These are phyloP conservation scores for Aspergillus panamensis DNA, from an alignment of 495 filamentous ascomycete genomes.

Conservation along the genomic window DNA sequence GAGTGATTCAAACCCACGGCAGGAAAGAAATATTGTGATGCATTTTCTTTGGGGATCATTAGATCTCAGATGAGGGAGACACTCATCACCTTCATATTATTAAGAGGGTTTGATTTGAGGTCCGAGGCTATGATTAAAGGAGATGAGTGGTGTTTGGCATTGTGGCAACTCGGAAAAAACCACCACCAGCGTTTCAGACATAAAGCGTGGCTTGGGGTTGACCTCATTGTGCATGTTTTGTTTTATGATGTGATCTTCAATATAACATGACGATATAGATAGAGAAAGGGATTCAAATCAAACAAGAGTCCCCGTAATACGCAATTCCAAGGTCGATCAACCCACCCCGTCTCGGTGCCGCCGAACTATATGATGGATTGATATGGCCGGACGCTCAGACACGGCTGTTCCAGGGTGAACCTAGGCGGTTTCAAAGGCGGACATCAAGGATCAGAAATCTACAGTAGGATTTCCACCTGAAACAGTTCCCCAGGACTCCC, in stretches of 20 bases:
- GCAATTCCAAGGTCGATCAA: no score
- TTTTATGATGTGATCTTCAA: no score
- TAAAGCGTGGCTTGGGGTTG: conserved; percentile 1
- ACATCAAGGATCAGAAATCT: neutral
- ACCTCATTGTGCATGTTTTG: conserved; percentile 5
- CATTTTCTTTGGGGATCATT: neutral
- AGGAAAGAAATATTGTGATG: neutral
- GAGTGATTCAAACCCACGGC: neutral
- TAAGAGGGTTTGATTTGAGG: neutral
- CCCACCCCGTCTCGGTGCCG: no score
- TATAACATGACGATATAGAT: no score
- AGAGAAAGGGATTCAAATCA: no score
- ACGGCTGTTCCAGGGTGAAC: no score
- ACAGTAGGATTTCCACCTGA: neutral
- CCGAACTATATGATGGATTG: no score
- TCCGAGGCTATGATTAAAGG: neutral
- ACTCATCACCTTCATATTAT: neutral
- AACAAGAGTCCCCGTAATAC: no score
- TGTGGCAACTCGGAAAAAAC: conserved; percentile 1
- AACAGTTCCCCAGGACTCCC: conserved; percentile 3
- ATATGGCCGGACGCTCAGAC: no score
- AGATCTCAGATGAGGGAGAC: neutral
- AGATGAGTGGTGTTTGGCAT: neutral
- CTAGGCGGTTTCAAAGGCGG: neutral
- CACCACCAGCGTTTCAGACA: conserved; percentile 18